Percentiles rank a stretch among this genome's conserved stretches.
Conservation (phyloP, 495 filamentous ascomycete genomes). For the Talaromyces thailandensis region DNA sequence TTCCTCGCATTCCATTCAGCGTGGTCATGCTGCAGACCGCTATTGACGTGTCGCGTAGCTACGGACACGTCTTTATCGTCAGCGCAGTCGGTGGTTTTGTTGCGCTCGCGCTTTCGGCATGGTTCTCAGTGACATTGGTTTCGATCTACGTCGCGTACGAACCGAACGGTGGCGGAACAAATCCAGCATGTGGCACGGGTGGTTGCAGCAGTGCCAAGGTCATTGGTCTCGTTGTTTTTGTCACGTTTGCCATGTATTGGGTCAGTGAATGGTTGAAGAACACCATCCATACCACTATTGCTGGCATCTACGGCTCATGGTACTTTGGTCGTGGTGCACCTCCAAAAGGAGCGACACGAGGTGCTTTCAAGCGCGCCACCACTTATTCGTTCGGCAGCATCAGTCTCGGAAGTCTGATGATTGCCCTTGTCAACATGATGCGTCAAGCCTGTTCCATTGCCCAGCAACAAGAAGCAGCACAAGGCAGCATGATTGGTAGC, state of each 20-base stretch:
- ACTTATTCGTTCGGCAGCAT: constrained; percentile 92
- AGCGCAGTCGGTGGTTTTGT: constrained; percentile 70
- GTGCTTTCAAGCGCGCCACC: constrained; percentile 60
- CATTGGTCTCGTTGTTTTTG: constrained; percentile 74
- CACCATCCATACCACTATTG: constrained; percentile 78
- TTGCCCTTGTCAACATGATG: constrained; percentile 80
- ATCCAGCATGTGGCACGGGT: constrained; percentile 63
- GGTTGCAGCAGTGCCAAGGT: constrained; percentile 70
- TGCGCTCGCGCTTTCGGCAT: constrained; percentile 62
- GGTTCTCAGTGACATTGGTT: constrained; percentile 51
- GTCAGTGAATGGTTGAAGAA: constrained; percentile 89
- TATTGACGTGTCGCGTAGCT: constrained; percentile 75
- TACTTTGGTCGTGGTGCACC: constrained; percentile 68
- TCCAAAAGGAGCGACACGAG: constrained; percentile 66
- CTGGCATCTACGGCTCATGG: constrained; percentile 86
- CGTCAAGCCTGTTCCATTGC: constrained; percentile 69
- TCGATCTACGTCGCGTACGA: constrained; percentile 74
- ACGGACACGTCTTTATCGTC: constrained; percentile 81
- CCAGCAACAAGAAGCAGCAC: constrained; percentile 48
- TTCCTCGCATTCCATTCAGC: constrained; percentile 78
- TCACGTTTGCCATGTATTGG: constrained; percentile 89
- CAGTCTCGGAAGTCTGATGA: constrained; percentile 71
- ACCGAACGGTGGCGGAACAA: constrained; percentile 33
- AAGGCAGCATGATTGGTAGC: constrained; percentile 60
- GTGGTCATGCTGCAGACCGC: constrained; percentile 81